Conservation (phyloP, 73 alveolate genomes). For the Paramecium octaurelia region DNA sequence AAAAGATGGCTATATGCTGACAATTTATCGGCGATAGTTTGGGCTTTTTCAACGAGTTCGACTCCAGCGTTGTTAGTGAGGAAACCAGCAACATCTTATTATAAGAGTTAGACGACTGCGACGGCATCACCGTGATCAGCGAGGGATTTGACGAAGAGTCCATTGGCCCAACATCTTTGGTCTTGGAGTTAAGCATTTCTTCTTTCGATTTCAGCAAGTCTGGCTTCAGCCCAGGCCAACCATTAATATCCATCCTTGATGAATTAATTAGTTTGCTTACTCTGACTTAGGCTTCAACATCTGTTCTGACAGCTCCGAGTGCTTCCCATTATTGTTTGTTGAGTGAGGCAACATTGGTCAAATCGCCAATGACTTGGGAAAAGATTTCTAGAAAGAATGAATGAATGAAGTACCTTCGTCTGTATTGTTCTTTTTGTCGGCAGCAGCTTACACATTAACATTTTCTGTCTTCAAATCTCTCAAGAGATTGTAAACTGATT, state of each 20-base stretch:
- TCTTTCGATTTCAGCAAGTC: conserved; percentile 50
- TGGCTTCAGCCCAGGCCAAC: conserved; percentile 25
- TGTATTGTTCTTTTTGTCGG: conserved; percentile 42
- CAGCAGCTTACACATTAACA: conserved; percentile 52
- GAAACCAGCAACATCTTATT: conserved; percentile 49
- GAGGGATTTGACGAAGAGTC: conserved; percentile 27
- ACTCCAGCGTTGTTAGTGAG: conserved; percentile 31
- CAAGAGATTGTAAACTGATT: conserved; percentile 40
- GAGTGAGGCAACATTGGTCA: conserved; percentile 38
- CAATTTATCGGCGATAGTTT: conserved; percentile 15
- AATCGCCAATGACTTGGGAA: conserved; percentile 39
- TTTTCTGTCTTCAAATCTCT: conserved; percentile 52
- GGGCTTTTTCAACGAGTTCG: conserved; percentile 21
- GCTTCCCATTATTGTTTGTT: conserved; percentile 12
- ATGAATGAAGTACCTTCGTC: neutral
- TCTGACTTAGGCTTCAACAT: conserved; percentile 41
- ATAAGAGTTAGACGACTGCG: neutral
- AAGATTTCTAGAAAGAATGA: conserved; percentile 3
- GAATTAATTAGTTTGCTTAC: neutral
- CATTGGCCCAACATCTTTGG: conserved; percentile 47
- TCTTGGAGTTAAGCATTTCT: conserved; percentile 8
- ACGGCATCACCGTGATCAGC: conserved; percentile 51
- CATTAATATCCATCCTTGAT: conserved; percentile 17
- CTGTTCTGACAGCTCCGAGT: conserved; percentile 21
- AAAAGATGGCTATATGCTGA: conserved; percentile 44